Conservation (phyloP, 192 early-diverging fungal species). For the Pecoramyces ruminantium region DNA sequence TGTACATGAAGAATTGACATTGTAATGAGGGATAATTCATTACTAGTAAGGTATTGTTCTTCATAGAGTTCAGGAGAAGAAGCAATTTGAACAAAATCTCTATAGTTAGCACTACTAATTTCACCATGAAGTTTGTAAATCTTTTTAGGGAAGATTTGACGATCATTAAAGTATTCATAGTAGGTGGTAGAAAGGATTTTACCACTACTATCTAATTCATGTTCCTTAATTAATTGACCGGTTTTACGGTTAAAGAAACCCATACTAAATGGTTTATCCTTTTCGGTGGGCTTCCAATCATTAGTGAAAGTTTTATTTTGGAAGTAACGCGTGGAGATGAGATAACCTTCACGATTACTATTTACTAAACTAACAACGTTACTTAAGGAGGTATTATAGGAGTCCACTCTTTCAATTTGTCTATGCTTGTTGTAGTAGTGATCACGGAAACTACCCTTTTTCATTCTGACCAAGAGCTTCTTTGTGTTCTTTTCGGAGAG, state of each 20-base stretch:
- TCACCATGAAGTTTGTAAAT: background rate
- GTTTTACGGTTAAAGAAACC: slow-evolving; percentile 7
- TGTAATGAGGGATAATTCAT: background rate
- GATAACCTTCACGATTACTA: background rate
- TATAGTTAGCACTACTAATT: background rate
- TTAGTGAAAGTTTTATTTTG: background rate
- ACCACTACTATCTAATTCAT: slow-evolving; percentile 5
- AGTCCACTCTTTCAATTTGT: background rate
- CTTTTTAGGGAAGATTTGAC: slow-evolving; percentile 5
- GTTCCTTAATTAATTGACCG: slow-evolving; percentile 7
- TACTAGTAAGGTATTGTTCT: background rate
- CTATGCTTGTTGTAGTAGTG: background rate
- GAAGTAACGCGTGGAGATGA: background rate
- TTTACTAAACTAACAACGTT: background rate
- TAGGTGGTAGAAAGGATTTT: slow-evolving; percentile 1
- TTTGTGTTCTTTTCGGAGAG: background rate
- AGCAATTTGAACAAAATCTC: background rate
- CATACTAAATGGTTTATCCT: slow-evolving; percentile 10
- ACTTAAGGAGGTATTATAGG: background rate
- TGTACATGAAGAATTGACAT: background rate
- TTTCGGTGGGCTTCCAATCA: slow-evolving; percentile 12
- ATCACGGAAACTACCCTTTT: background rate
- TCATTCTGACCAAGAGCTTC: background rate
- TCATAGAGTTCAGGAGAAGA: background rate
- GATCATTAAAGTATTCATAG: slow-evolving; percentile 9